Percentiles rank a stretch among this genome's conserved stretches.
Evolutionary conservation across 2,329 filamentous ascomycete genomes (phyloP).

Genomic region (Xylaria sp.): DNA sequence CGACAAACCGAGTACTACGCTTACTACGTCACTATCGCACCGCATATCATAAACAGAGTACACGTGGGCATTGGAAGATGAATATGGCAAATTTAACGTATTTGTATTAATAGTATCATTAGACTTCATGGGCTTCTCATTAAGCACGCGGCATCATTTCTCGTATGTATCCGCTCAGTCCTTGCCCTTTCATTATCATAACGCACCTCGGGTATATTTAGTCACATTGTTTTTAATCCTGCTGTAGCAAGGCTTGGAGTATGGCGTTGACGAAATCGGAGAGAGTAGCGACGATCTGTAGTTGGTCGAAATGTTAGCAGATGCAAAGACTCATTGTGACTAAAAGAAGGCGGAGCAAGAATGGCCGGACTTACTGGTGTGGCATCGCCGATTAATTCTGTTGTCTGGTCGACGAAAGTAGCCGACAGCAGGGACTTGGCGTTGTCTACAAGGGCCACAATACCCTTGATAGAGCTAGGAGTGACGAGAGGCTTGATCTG

Average conservation of each 20-base stretch:
- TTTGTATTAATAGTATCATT: conserved; percentile 38
- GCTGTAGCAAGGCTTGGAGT: conserved; percentile 43
- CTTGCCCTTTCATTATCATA: conserved; percentile 34
- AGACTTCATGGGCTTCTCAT: conserved; percentile 43
- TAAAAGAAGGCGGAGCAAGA: not conserved
- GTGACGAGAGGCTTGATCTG: conserved; percentile 55
- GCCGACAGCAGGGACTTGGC: conserved; percentile 52
- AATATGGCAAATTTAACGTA: conserved; percentile 10
- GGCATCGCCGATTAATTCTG: conserved; percentile 56
- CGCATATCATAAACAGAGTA: not conserved
- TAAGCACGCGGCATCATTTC: conserved; percentile 39
- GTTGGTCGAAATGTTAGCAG: conserved; percentile 23
- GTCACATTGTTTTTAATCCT: conserved; percentile 15
- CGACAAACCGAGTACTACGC: not conserved
- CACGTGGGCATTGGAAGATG: not conserved
- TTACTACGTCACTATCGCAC: not conserved
- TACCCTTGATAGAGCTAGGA: conserved; percentile 51
- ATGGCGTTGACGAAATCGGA: conserved; percentile 48
- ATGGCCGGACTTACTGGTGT: conserved; percentile 51
- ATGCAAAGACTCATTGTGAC: not conserved
- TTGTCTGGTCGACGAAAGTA: conserved; percentile 55
- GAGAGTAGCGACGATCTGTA: conserved; percentile 45
- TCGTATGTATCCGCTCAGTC: conserved; percentile 30
- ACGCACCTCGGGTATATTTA: not conserved
- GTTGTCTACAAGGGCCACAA: conserved; percentile 53